Evolutionary conservation across 108 stramenopile genomes (phyloP).

Genomic region (Cyclotella baltica): DNA sequence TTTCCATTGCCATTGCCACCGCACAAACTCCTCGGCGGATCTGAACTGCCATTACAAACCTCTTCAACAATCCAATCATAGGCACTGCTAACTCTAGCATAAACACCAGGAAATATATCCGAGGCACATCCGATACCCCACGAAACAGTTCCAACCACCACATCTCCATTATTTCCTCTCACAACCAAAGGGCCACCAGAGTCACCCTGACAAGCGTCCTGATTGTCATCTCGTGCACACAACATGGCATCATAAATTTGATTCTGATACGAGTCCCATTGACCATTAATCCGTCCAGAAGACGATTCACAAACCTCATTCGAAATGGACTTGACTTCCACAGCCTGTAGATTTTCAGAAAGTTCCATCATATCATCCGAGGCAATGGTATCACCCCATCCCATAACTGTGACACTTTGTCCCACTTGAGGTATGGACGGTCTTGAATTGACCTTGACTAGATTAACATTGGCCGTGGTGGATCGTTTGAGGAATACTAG

Average conservation of each 20-base stretch:
- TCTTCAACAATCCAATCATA: slow-evolving; percentile 61
- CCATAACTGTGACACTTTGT: slow-evolving; percentile 52
- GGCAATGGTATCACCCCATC: slow-evolving; percentile 48
- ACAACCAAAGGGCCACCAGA: slow-evolving; percentile 40
- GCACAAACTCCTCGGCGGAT: slow-evolving; percentile 12
- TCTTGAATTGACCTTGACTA: slow-evolving; percentile 39
- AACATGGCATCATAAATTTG: slow-evolving; percentile 54
- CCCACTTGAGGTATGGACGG: slow-evolving; percentile 32
- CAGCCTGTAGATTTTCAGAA: slow-evolving; percentile 21
- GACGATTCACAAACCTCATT: slow-evolving; percentile 41
- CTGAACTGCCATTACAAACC: slow-evolving; percentile 45
- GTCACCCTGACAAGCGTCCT: slow-evolving; percentile 57
- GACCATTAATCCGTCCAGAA: slow-evolving; percentile 7
- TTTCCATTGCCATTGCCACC: not conserved
- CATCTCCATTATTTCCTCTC: slow-evolving; percentile 20
- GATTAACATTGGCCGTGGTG: slow-evolving; percentile 3
- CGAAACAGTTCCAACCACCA: slow-evolving; percentile 37
- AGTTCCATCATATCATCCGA: slow-evolving; percentile 4
- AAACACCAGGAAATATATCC: slow-evolving; percentile 56
- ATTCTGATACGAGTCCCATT: slow-evolving; percentile 17
- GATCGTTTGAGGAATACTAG: slow-evolving; percentile 16
- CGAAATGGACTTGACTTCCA: slow-evolving; percentile 20
- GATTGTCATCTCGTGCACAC: slow-evolving; percentile 34
- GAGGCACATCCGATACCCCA: slow-evolving; percentile 54
- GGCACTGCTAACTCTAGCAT: slow-evolving; percentile 55